Base-by-base conservation (phyloP, 371 early-diverging fungal species). In the Batrachochytrium dendrobatidis region DNA sequence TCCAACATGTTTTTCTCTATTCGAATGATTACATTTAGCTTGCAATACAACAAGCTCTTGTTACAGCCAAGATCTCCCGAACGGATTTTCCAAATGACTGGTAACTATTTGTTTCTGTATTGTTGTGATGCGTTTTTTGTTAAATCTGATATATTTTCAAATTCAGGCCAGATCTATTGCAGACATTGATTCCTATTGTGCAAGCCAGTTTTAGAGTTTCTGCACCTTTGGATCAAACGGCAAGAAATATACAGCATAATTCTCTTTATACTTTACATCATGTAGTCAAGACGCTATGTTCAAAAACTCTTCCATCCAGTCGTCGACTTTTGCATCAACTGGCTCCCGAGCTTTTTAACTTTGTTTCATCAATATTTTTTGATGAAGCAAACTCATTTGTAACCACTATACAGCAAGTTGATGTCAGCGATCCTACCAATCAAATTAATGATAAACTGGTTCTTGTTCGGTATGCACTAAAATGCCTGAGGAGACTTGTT, bases 81-180 rank as follows among this genome's bases (percentile, higher is more conserved):
- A 51, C 85, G 32, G 92, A 92, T 69, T 90, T 76, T 68, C 92
- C 92, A 12, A 66, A 74, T 60, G 86, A 90, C 60, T 92, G 92
- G 88, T 88, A 65, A 32, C 39, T 39, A 12, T n/a, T 39, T 39
- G 15, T 15, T 29, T 55, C 35, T 26, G 20, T 8, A 1, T 1
- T 15, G 22, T 7, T 17, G 22, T 48, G n/a, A 20, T 53, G 12
- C 33, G 17, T 20, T 10, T 10, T 32, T 29, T 22, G 15, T 10
- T 7, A 17, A 10, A 10, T 8, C 34, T 29, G 8, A 10, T 53
- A 29, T 10, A 32, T 31, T 29, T 10, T 30, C 12, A 17, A 25
- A 24, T 24, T 31, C 55, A 84, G 87, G 89, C 89, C 89, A 0
- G 84, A 88, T 51, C 65, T 89, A 44, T 59, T 89, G 55, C 71